A percentile compares a stretch with the other conserved stretches of the same genome.
phyloP scores from a whole-genome alignment of 768 basidiomycete species.

The Coprinopsis cinerea region DNA sequence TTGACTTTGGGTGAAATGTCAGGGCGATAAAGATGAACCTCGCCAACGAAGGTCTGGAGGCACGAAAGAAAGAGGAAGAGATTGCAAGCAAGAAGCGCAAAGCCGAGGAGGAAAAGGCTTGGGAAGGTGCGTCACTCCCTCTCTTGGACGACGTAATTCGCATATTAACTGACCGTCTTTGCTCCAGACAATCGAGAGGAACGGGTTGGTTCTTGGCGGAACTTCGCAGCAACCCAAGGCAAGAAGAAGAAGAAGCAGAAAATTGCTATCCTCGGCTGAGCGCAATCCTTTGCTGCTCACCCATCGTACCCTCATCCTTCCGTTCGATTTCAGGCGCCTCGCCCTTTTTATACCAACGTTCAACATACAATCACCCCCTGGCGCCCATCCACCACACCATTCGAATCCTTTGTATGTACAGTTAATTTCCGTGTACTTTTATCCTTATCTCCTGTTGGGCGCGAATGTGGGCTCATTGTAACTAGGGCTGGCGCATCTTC shows the following conservation, averaged over 20 bases:
- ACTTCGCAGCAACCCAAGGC: slow-evolving; percentile 51
- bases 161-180: not conserved
- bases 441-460: slow-evolving; percentile 3
- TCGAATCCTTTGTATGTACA: slow-evolving; percentile 12
- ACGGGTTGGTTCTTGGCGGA: slow-evolving; percentile 81
- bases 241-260: slow-evolving; percentile 87
- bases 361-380: too few relatives aligned
- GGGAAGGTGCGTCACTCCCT: slow-evolving; percentile 64
- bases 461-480: slow-evolving; percentile 4
- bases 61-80: slow-evolving; percentile 90
- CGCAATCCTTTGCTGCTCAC: slow-evolving; percentile 10
- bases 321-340: not conserved
- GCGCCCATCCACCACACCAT: too few relatives aligned
- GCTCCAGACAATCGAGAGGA: slow-evolving; percentile 63
- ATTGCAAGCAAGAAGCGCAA: slow-evolving; percentile 73
- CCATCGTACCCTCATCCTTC: slow-evolving; percentile 7
- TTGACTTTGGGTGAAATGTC: slow-evolving; percentile 5
- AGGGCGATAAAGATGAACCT: slow-evolving; percentile 88
- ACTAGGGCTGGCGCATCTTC: not conserved
- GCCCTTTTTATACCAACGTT: not conserved
- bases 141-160: slow-evolving; percentile 1
- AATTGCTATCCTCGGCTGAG: slow-evolving; percentile 57
- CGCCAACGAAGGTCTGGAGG: slow-evolving; percentile 88
- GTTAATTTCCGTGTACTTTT: not conserved
- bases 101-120: slow-evolving; percentile 78